Conservation (phyloP, 2,329 filamentous ascomycete genomes). For the Fusarium sp. region DNA sequence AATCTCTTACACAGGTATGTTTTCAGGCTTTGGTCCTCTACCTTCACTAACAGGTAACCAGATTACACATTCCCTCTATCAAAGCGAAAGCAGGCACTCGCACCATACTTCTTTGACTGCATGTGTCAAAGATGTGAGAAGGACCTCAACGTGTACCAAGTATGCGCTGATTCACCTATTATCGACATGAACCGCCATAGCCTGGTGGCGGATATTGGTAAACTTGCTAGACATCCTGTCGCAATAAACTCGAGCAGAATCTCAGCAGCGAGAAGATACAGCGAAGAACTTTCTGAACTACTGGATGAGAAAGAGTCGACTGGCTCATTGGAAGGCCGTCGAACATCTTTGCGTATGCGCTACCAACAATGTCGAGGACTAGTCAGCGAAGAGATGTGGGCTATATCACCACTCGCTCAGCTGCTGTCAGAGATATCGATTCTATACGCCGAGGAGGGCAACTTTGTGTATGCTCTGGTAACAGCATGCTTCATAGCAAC, state of each 20-base stretch:
- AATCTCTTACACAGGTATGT: constrained; percentile 70
- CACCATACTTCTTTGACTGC: constrained; percentile 65
- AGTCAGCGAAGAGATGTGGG: constrained; percentile 54
- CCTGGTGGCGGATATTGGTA: constrained; percentile 55
- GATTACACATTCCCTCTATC: constrained; percentile 60
- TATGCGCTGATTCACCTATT: constrained; percentile 56
- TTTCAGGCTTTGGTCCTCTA: not conserved
- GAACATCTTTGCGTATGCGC: constrained; percentile 30
- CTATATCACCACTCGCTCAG: constrained; percentile 61
- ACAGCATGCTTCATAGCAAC: constrained; percentile 61
- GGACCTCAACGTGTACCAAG: constrained; percentile 66
- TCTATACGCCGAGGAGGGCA: constrained; percentile 56
- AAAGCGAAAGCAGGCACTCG: constrained; percentile 57
- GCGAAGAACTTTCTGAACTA: constrained; percentile 46
- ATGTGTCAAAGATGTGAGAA: constrained; percentile 60
- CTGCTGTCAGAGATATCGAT: constrained; percentile 59
- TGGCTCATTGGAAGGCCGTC: constrained; percentile 46
- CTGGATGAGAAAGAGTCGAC: constrained; percentile 41
- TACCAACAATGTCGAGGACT: constrained; percentile 44
- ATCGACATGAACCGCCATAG: constrained; percentile 59
- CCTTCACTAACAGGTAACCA: constrained; percentile 41
- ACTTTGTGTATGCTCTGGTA: constrained; percentile 58
- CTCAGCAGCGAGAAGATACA: constrained; percentile 26
- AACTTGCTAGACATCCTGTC: constrained; percentile 46
- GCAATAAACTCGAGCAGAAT: constrained; percentile 31